phyloP scores from a whole-genome alignment of 73 alveolate species.

The Paramecium octaurelia region DNA sequence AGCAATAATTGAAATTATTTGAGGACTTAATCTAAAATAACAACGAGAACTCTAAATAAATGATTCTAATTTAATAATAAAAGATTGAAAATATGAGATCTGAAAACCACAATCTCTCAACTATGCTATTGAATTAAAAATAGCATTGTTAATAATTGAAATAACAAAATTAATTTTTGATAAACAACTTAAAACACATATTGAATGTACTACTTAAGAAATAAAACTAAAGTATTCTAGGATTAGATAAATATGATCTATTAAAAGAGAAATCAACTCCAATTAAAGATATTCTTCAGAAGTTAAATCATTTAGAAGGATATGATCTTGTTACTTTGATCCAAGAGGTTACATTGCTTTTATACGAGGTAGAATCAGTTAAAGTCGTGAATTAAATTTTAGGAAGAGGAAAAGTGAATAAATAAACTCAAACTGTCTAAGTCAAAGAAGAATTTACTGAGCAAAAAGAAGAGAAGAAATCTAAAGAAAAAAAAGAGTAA shows the following conservation, averaged over 20 bases:
- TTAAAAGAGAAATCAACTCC: neutral
- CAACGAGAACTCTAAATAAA: neutral
- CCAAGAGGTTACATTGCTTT: neutral
- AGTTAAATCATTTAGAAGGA: neutral
- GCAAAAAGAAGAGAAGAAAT: neutral
- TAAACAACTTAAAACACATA: neutral
- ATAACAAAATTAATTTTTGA: neutral
- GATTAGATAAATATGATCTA: neutral
- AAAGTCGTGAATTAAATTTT: neutral
- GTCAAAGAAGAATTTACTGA: neutral
- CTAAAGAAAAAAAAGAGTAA: neutral
- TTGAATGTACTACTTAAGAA: neutral
- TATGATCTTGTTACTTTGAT: neutral
- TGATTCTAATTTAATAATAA: neutral
- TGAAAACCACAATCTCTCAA: neutral
- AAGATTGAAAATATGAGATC: neutral
- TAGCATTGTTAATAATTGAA: neutral
- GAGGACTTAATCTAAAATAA: neutral
- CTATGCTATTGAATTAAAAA: neutral
- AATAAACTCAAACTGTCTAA: neutral
- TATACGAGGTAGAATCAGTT: neutral
- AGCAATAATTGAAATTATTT: neutral
- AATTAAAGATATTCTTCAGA: neutral
- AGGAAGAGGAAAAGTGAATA: neutral
- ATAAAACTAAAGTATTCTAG: neutral